A percentile compares a stretch with the other conserved stretches of the same genome.
These are phyloP conservation scores for Heritiera fomes DNA, from an alignment of 345 rosid species.

Conservation along the genomic window DNA sequence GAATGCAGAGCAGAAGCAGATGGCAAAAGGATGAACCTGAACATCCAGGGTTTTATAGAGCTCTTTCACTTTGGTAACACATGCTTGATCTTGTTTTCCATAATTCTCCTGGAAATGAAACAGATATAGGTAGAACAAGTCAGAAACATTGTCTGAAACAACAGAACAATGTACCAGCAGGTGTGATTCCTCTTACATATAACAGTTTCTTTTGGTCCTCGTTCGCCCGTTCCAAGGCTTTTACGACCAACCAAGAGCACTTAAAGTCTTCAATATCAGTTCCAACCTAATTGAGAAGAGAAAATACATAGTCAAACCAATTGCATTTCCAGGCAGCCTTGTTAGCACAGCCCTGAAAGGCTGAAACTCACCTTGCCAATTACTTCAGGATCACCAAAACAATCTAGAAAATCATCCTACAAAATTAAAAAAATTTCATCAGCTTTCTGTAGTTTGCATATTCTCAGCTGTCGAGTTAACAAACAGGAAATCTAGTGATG, in stretches of 20 bases:
- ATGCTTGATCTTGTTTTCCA: conserved; percentile 60
- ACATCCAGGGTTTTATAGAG: conserved; percentile 41
- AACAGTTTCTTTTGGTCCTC: conserved; percentile 64
- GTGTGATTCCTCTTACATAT: conserved; percentile 38
- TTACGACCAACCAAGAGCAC: conserved; percentile 94
- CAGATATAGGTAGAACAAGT: not conserved
- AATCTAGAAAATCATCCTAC: conserved; percentile 84
- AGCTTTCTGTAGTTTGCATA: not conserved
- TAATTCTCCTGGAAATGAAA: conserved; percentile 59
- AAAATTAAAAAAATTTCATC: not conserved
- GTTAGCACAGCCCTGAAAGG: not conserved
- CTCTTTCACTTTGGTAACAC: conserved; percentile 62
- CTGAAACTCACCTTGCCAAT: conserved; percentile 63
- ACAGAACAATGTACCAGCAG: not conserved
- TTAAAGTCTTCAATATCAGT: conserved; percentile 85
- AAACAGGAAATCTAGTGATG: not conserved
- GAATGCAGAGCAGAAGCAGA: not conserved
- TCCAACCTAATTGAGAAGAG: conserved; percentile 55
- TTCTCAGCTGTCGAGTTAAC: not conserved
- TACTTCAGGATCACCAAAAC: conserved; percentile 69
- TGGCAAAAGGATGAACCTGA: conserved; percentile 5
- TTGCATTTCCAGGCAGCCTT: not conserved
- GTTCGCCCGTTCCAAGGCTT: conserved; percentile 64
- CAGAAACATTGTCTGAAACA: not conserved
- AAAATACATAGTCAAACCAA: not conserved